phyloP scores from a whole-genome alignment of 148 eudicot genomes.

The Spergularia bocconei region DNA sequence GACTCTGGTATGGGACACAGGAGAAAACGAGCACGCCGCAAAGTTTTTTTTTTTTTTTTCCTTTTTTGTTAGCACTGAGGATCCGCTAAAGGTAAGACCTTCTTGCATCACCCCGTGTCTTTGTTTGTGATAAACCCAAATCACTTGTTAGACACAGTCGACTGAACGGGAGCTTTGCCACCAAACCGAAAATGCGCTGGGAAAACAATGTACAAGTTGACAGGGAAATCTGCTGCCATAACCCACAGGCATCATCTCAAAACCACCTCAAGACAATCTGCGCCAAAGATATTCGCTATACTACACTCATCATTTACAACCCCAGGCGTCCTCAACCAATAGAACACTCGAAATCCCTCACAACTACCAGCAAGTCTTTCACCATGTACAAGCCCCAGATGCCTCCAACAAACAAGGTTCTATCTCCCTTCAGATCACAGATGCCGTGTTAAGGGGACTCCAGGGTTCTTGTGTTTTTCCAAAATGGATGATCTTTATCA shows the following conservation, averaged over 20 bases:
- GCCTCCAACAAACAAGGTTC: not conserved
- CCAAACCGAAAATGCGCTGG: conserved; percentile 4
- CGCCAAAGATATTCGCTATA: conserved; percentile 13
- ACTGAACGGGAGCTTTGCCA: conserved; percentile 13
- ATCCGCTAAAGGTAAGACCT: conserved; percentile 25
- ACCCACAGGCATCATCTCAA: not conserved
- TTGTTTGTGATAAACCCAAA: conserved; percentile 18
- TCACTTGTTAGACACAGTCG: conserved; percentile 25
- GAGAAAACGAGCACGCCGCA: conserved; percentile 2
- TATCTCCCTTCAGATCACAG: conserved; percentile 5
- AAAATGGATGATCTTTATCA: not conserved
- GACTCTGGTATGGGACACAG: not conserved
- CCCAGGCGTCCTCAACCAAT: not conserved
- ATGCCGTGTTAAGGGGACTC: not conserved
- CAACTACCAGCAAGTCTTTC: not conserved
- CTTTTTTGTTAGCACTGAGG: conserved; percentile 17
- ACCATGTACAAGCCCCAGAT: conserved; percentile 25
- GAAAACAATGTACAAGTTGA: conserved; percentile 27
- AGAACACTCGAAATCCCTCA: too few relatives aligned
- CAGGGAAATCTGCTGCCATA: not conserved
- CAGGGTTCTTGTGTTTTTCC: not conserved
- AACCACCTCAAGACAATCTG: not conserved
- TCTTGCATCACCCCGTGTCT: conserved; percentile 16
- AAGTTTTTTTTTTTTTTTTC: not conserved
- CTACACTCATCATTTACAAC: conserved; percentile 29